phyloP scores from a whole-genome alignment of 345 rosid species.

The Draba incana region DNA sequence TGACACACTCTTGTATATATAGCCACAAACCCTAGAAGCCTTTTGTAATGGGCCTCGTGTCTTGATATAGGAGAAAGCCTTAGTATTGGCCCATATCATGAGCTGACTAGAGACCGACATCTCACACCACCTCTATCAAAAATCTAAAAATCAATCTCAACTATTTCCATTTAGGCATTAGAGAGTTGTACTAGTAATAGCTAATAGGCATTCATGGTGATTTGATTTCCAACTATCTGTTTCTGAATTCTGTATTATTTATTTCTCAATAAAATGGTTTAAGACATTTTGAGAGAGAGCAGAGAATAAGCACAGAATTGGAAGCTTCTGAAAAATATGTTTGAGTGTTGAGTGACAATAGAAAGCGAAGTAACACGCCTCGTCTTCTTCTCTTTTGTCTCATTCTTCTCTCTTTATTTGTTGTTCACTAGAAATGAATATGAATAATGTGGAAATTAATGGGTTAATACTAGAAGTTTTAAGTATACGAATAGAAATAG shows the following conservation, averaged over 20 bases:
- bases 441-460: neutral
- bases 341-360: constrained; percentile 24
- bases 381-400: constrained; percentile 38
- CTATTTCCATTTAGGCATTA: neutral
- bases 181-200: neutral
- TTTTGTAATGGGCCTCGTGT: too few relatives aligned
- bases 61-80: too few relatives aligned
- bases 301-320: constrained; percentile 34
- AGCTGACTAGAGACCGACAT: too few relatives aligned
- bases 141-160: too few relatives aligned
- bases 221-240: neutral
- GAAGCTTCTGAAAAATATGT: constrained; percentile 37
- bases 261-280: neutral
- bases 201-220: constrained; percentile 1
- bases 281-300: constrained; percentile 5
- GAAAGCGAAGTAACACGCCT: constrained; percentile 38
- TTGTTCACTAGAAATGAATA: neutral
- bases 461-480: too few relatives aligned
- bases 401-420: neutral
- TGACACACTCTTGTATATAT: too few relatives aligned
- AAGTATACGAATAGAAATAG: too few relatives aligned
- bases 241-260: neutral
- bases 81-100: too few relatives aligned
- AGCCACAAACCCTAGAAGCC: too few relatives aligned
- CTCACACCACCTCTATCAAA: too few relatives aligned